These are phyloP conservation scores for Pholiota molesta DNA, from an alignment of 768 basidiomycete species.

Conservation along the genomic window DNA sequence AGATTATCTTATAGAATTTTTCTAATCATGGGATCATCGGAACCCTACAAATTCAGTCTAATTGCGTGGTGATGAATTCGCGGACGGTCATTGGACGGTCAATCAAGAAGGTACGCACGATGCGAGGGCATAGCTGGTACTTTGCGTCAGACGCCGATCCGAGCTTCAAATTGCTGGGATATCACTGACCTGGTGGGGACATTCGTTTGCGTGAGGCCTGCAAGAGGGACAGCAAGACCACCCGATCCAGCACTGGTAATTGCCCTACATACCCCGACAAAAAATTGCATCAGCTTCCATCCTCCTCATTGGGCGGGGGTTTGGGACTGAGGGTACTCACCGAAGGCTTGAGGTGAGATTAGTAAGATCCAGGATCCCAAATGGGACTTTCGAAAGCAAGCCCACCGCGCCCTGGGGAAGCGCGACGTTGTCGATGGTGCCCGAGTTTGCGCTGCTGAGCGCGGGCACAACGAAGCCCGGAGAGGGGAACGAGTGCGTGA, in stretches of 20 bases:
- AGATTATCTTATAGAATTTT: no score
- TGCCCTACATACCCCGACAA: not conserved
- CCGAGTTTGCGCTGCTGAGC: not conserved
- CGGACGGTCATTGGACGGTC: no score
- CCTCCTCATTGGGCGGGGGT: no score
- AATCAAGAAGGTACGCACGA: no score
- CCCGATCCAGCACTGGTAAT: not conserved
- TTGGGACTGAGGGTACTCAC: no score
- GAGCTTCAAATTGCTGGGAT: no score
- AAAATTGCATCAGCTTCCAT: not conserved
- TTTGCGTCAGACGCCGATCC: no score
- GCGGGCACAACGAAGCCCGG: not conserved
- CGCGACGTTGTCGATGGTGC: not conserved
- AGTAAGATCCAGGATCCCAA: not conserved
- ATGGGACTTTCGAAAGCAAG: not conserved
- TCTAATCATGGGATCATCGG: no score
- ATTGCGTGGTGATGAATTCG: no score
- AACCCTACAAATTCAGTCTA: no score
- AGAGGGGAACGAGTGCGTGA: not conserved
- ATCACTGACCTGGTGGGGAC: not conserved
- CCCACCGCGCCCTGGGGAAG: not conserved
- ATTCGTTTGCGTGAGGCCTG: not conserved
- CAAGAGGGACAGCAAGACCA: not conserved
- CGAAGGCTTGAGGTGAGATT: not conserved
- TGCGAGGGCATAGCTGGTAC: no score